These are phyloP conservation scores for Abortiporus biennis DNA, from an alignment of 1,284 basidiomycete genomes.

Conservation along the genomic window DNA sequence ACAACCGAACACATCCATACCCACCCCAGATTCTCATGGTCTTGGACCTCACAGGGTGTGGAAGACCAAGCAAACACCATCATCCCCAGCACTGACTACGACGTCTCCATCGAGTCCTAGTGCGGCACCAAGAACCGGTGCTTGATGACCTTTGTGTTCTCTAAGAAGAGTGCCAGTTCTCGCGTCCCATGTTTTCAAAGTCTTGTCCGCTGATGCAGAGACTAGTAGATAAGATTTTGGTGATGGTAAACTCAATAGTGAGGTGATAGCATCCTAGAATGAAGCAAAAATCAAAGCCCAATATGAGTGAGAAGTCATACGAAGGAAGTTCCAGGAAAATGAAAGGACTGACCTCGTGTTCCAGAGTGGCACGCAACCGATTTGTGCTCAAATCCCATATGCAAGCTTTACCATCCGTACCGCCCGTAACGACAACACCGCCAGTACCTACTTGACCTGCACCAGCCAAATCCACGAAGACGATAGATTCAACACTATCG, in stretches of 20 bases:
- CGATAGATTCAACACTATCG: slow-evolving; percentile 87
- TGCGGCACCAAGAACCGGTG: slow-evolving; percentile 73
- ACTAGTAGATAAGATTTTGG: slow-evolving; percentile 74
- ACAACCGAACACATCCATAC: too few relatives aligned
- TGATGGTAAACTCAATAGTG: slow-evolving; percentile 66
- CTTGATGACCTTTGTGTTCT: slow-evolving; percentile 82
- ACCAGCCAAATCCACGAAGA: slow-evolving; percentile 77
- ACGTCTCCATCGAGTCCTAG: slow-evolving; percentile 64
- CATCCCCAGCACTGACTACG: slow-evolving; percentile 82
- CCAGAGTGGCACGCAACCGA: slow-evolving; percentile 71
- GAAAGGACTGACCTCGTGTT: slow-evolving; percentile 61
- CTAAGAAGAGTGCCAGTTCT: slow-evolving; percentile 77
- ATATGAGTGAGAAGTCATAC: slow-evolving; percentile 2
- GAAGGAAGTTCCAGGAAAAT: slow-evolving; percentile 5
- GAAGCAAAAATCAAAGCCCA: slow-evolving; percentile 10
- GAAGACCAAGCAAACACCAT: slow-evolving; percentile 78
- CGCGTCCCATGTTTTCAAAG: slow-evolving; percentile 89
- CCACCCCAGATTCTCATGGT: too few relatives aligned
- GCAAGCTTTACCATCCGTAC: slow-evolving; percentile 90
- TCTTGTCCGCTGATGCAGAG: slow-evolving; percentile 82
- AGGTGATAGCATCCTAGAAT: slow-evolving; percentile 80
- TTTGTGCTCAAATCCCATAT: slow-evolving; percentile 92
- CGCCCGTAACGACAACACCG: slow-evolving; percentile 80
- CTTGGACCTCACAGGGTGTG: slow-evolving; percentile 64
- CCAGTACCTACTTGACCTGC: slow-evolving; percentile 43